Conservation (phyloP, 2,329 filamentous ascomycete genomes). For the Trichoderma sp. region DNA sequence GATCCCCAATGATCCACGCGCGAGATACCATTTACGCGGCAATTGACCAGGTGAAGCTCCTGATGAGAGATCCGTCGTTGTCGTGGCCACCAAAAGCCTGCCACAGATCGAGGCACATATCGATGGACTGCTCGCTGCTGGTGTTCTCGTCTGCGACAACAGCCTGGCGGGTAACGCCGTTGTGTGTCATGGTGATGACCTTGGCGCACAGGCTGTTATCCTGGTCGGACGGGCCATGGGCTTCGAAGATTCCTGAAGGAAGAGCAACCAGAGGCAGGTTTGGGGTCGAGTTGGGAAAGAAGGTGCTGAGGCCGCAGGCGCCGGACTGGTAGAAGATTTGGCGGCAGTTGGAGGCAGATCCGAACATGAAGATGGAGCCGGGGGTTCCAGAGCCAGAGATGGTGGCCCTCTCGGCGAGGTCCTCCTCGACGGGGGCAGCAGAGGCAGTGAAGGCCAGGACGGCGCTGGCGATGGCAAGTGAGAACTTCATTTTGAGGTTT, state of each 20-base stretch:
- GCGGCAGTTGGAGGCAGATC: constrained; percentile 9
- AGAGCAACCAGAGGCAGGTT: constrained; percentile 20
- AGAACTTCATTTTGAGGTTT: constrained; percentile 17
- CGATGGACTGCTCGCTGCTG: constrained; percentile 20
- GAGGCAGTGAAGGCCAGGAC: constrained; percentile 16
- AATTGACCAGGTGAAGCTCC: constrained; percentile 20
- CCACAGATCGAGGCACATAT: constrained; percentile 21
- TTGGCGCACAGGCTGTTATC: constrained; percentile 21
- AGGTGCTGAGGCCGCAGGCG: constrained; percentile 22
- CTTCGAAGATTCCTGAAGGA: constrained; percentile 8
- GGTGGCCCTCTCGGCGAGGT: neutral
- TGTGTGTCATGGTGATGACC: constrained; percentile 21
- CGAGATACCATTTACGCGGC: neutral
- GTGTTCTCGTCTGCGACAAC: constrained; percentile 19
- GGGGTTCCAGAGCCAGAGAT: constrained; percentile 12
- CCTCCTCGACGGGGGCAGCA: constrained; percentile 4
- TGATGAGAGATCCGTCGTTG: constrained; percentile 17
- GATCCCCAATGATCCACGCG: neutral
- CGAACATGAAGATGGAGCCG: constrained; percentile 21
- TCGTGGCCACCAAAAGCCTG: constrained; percentile 18
- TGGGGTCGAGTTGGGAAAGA: constrained; percentile 13
- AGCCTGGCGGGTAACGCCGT: constrained; percentile 19
- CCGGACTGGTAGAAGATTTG: constrained; percentile 18
- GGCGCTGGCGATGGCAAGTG: neutral
- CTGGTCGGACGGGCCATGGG: constrained; percentile 5